A percentile compares a stretch with the other conserved stretches of the same genome.
These are phyloP conservation scores for Schizopora paradoxa DNA, from an alignment of 1,284 basidiomycete genomes.

Conservation along the genomic window DNA sequence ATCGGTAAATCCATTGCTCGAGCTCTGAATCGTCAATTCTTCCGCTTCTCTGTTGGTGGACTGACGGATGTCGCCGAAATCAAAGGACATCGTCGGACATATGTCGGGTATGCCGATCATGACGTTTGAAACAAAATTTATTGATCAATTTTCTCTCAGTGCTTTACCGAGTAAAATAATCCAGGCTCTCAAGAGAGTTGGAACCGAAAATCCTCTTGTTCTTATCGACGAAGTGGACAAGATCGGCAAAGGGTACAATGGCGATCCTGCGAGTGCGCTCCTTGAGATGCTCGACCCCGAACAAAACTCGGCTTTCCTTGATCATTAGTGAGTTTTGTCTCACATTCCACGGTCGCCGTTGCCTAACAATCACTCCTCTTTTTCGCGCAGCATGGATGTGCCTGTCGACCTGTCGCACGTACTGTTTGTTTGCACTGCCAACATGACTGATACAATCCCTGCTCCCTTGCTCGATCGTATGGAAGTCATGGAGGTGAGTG, in stretches of 20 bases:
- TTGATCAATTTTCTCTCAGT: conserved; percentile 32
- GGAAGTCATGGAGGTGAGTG: conserved; percentile 96
- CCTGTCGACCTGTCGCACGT: conserved; percentile 95
- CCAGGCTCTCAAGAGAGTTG: conserved; percentile 94
- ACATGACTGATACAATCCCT: conserved; percentile 93
- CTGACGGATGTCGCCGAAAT: conserved; percentile 98
- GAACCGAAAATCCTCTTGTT: conserved; percentile 94
- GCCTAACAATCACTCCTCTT: not conserved
- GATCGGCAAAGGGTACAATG: conserved; percentile 93
- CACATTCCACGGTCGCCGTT: not conserved
- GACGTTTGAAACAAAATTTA: conserved; percentile 7
- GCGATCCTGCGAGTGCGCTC: conserved; percentile 91
- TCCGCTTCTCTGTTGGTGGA: conserved; percentile 96
- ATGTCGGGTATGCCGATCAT: conserved; percentile 77
- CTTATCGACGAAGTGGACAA: conserved; percentile 99
- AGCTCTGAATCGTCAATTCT: conserved; percentile 83
- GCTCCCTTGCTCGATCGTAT: conserved; percentile 94
- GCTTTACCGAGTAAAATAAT: conserved; percentile 98
- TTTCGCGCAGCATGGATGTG: conserved; percentile 76
- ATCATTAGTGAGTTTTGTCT: conserved; percentile 83
- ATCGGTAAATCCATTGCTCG: conserved; percentile 94
- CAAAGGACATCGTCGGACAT: conserved; percentile 96
- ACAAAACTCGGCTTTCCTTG: conserved; percentile 94
- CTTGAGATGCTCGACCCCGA: conserved; percentile 98
- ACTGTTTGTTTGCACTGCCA: conserved; percentile 97